Percentiles rank a stretch among this genome's conserved stretches.
Conservation (phyloP, 169 alveolate genomes). For the Babesia gibsoni region DNA sequence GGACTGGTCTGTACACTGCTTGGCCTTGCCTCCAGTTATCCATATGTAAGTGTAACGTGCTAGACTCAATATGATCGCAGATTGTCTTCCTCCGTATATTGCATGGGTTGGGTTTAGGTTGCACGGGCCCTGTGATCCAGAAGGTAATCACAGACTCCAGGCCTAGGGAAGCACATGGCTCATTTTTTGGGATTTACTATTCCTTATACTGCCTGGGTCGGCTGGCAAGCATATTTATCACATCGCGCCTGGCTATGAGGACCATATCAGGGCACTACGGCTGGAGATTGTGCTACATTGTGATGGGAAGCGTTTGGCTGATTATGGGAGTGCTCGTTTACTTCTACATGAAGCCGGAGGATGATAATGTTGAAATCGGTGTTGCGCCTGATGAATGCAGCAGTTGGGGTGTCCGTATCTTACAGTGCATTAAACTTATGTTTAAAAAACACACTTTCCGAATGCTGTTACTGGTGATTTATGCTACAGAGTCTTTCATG, state of each 20-base stretch:
- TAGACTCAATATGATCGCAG: background rate
- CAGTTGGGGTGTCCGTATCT: too few species aligned
- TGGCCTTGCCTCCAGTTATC: constrained; percentile 34
- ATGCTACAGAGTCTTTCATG: constrained; percentile 87
- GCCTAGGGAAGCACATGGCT: background rate
- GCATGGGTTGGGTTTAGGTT: constrained; percentile 44
- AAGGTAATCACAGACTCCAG: constrained; percentile 4
- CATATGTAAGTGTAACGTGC: constrained; percentile 8
- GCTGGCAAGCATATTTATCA: constrained; percentile 7
- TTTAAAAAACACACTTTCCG: constrained; percentile 23
- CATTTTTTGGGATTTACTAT: constrained; percentile 5
- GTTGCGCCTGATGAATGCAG: too few species aligned
- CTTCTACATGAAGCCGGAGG: background rate
- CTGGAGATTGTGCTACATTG: constrained; percentile 38
- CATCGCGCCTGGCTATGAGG: constrained; percentile 1
- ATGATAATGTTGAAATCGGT: too few species aligned
- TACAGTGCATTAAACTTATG: too few species aligned
- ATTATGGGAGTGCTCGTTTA: constrained; percentile 1
- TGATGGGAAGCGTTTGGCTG: constrained; percentile 29
- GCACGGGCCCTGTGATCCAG: constrained; percentile 25
- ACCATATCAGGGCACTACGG: constrained; percentile 7
- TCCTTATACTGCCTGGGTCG: constrained; percentile 41
- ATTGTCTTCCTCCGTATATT: constrained; percentile 19
- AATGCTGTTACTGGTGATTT: constrained; percentile 39
- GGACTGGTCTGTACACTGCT: constrained; percentile 81